Percentiles rank a stretch among this genome's conserved stretches.
Evolutionary conservation across 2,329 filamentous ascomycete species (phyloP).

Genomic region (Sarocladium strictum): DNA sequence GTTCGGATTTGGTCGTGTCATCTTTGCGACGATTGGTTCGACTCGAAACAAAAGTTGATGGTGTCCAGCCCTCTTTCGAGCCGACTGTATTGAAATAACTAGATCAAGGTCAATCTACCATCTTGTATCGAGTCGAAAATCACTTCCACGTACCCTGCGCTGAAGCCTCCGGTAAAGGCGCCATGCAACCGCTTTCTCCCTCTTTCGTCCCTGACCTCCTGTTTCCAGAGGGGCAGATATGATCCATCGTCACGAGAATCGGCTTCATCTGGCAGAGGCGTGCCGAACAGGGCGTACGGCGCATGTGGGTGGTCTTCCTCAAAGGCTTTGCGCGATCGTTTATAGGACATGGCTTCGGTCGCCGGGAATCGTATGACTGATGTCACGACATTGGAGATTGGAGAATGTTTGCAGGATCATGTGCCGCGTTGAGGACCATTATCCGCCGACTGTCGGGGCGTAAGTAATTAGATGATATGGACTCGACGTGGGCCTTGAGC

Average conservation of each 20-base stretch:
- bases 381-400: conserved; percentile 2
- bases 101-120: conserved; percentile 11
- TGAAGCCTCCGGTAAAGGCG: conserved; percentile 94
- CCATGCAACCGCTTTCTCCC: conserved; percentile 89
- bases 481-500: background rate
- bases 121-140: background rate
- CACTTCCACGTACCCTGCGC: conserved; percentile 67
- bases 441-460: too few species aligned
- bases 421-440: background rate
- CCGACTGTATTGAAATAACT: conserved; percentile 98
- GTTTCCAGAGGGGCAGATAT: conserved; percentile 95
- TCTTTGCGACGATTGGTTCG: conserved; percentile 71
- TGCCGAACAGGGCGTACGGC: conserved; percentile 76
- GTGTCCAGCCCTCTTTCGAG: conserved; percentile 96
- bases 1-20: conserved; percentile 42
- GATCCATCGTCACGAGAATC: conserved; percentile 82
- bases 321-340: conserved; percentile 72
- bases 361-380: background rate
- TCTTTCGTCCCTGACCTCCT: conserved; percentile 90
- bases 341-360: conserved; percentile 58
- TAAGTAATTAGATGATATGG: too few species aligned
- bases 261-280: conserved; percentile 74
- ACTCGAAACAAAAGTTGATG: conserved; percentile 86
- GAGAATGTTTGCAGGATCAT: background rate
- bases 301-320: conserved; percentile 70